A percentile compares a stretch with the other conserved stretches of the same genome.
phyloP scores from a whole-genome alignment of 2,329 filamentous ascomycete genomes.

The Neonectria magnoliae region DNA sequence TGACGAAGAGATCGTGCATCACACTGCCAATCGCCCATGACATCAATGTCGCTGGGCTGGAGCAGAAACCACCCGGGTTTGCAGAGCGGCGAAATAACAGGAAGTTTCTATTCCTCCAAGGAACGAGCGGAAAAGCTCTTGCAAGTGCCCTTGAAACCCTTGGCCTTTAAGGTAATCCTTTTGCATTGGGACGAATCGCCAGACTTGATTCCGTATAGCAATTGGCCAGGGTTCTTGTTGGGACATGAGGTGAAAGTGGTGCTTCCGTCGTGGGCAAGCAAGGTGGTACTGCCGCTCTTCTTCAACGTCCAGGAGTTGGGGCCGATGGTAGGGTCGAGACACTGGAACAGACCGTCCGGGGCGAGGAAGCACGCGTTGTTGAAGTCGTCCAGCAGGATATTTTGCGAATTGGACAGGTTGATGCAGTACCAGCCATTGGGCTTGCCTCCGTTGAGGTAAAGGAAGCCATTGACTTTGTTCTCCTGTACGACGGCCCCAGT shows the following conservation, averaged over 20 bases:
- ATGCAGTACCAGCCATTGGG: constrained; percentile 47
- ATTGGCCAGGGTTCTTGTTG: constrained; percentile 33
- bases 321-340: constrained; percentile 47
- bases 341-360: constrained; percentile 41
- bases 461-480: constrained; percentile 36
- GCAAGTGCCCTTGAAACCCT: constrained; percentile 43
- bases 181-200: constrained; percentile 35
- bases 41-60: background rate
- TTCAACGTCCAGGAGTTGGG: constrained; percentile 43
- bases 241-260: constrained; percentile 42
- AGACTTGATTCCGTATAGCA: constrained; percentile 37
- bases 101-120: background rate
- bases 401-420: constrained; percentile 35
- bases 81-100: background rate
- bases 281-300: constrained; percentile 28
- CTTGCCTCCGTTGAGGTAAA: constrained; percentile 40
- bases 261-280: constrained; percentile 40
- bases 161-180: constrained; percentile 37
- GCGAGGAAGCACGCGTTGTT: constrained; percentile 48
- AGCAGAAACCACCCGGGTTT: constrained; percentile 7
- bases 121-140: constrained; percentile 26
- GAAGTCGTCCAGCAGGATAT: constrained; percentile 41
- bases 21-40: constrained; percentile 12
- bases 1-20: constrained; percentile 8
- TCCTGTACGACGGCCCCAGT: constrained; percentile 41